A percentile compares a stretch with the other conserved stretches of the same genome.
These are phyloP conservation scores for Betula pendula DNA, from an alignment of 306 rosid genomes.

Conservation along the genomic window DNA sequence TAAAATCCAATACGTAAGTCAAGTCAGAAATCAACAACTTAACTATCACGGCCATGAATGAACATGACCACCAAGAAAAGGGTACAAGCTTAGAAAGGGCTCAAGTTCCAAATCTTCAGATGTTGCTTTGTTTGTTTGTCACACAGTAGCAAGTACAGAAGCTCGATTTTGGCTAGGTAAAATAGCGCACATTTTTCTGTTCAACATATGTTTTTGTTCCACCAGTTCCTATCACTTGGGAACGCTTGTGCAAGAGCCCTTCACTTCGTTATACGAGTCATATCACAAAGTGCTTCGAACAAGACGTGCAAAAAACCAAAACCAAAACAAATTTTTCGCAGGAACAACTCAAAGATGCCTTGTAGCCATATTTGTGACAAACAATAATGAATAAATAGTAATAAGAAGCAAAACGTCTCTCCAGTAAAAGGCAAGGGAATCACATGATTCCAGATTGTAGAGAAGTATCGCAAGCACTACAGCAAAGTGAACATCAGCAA, in stretches of 20 bases:
- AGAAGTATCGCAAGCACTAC: too few species aligned
- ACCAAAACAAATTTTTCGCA: background rate
- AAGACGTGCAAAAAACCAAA: slow-evolving; percentile 62
- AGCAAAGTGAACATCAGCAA: background rate
- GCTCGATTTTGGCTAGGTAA: slow-evolving; percentile 97
- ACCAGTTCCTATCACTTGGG: slow-evolving; percentile 96
- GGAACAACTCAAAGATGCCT: slow-evolving; percentile 4
- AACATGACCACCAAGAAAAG: slow-evolving; percentile 37
- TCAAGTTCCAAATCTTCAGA: slow-evolving; percentile 92
- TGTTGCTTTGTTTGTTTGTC: slow-evolving; percentile 95
- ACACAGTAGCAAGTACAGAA: slow-evolving; percentile 86
- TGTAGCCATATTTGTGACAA: slow-evolving; percentile 6
- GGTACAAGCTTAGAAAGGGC: slow-evolving; percentile 97
- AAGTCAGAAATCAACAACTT: slow-evolving; percentile 15
- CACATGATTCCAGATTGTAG: background rate
- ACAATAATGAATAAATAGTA: background rate
- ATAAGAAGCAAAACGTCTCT: too few species aligned
- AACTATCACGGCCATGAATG: slow-evolving; percentile 14
- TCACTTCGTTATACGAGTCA: slow-evolving; percentile 95
- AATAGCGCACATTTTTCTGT: slow-evolving; percentile 96
- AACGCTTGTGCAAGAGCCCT: slow-evolving; percentile 98
- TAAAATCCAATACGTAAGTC: slow-evolving; percentile 2
- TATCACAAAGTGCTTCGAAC: slow-evolving; percentile 86
- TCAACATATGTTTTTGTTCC: slow-evolving; percentile 92
- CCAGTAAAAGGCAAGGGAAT: background rate